Base-by-base conservation (phyloP, 495 filamentous ascomycete species). In the Lepidopterella palustris region DNA sequence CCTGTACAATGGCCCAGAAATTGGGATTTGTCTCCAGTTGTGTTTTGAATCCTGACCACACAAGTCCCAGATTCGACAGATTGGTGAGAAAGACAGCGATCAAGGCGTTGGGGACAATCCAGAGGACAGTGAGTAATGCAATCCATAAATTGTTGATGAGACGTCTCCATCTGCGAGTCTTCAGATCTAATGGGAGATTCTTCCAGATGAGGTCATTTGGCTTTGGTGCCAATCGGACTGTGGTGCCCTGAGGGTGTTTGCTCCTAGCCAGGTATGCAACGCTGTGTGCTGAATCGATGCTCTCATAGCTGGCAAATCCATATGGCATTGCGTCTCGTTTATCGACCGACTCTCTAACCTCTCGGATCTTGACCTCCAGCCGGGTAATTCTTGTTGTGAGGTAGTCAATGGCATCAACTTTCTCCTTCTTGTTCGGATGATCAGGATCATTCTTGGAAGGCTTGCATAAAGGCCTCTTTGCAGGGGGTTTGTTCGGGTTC, bases 151-250 rank as follows among this genome's bases (percentile, higher is more conserved):
- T 86, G 71, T 90, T 93, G 61, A 87, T 79, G 48, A 95, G 77
- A 20, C 84, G 77, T 66, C 86, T 87, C 78, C 84, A 88, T 53
- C 80, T 76, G 58, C 91, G 83, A 6, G 81, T 77, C 20, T 79
- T 70, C 49, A 86, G 83, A 24, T 78, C 79, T 57, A 95, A 76
- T 20, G 80, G 80, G 68, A 97, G 79, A 67, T 98, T 98, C 63
- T 91, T 87, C 93, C 93, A 98, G 63, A 98, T 96, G 29, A 98
- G 80, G 70, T 97, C 93, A 64, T 88, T 88, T 25, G 95, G 92
- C 64, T 83, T 81, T 10, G 95, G 90, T 13, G 95, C 92, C 5
- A 97, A 78, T 9, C 74, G 74, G 53, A 97, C 80, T 0, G 80
- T 87, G 0, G 91, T 87, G 2, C 92, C 92, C 48, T 88, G 80